These are phyloP conservation scores for Moesziomyces antarcticus DNA, from an alignment of 1,284 basidiomycete species.

Conservation along the genomic window DNA sequence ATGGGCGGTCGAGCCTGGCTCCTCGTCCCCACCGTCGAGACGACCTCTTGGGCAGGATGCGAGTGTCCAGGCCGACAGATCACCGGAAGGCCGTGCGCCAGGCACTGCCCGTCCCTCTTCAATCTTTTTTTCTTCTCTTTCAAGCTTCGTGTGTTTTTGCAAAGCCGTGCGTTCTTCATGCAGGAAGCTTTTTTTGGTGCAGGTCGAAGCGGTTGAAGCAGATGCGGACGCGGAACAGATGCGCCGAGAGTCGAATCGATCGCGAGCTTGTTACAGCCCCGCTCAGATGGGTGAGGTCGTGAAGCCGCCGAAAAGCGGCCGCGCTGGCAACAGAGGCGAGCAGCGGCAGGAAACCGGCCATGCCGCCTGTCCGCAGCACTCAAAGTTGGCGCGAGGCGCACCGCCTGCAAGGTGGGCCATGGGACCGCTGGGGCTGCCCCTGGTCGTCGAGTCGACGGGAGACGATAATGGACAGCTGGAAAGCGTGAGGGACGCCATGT, in stretches of 20 bases:
- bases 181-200: background rate
- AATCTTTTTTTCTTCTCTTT: background rate
- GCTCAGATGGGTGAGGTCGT: conserved; percentile 20
- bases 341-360: conserved; percentile 25
- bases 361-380: conserved; percentile 12
- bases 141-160: background rate
- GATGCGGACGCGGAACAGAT: background rate
- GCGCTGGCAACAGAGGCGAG: conserved; percentile 19
- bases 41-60: background rate
- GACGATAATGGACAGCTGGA: conserved; percentile 24
- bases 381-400: background rate
- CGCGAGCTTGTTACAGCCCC: too few relatives aligned
- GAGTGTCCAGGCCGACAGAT: background rate
- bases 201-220: too few relatives aligned
- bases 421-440: conserved; percentile 22
- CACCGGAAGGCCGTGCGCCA: background rate
- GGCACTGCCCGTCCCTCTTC: background rate
- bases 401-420: background rate
- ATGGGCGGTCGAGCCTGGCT: background rate
- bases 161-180: background rate
- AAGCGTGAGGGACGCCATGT: conserved; percentile 13
- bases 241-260: background rate
- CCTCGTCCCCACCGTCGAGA: background rate
- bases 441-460: conserved; percentile 32
- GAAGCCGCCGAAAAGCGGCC: conserved; percentile 34